phyloP scores from a whole-genome alignment of 1,284 basidiomycete genomes.

The Taiwanofungus camphoratus region DNA sequence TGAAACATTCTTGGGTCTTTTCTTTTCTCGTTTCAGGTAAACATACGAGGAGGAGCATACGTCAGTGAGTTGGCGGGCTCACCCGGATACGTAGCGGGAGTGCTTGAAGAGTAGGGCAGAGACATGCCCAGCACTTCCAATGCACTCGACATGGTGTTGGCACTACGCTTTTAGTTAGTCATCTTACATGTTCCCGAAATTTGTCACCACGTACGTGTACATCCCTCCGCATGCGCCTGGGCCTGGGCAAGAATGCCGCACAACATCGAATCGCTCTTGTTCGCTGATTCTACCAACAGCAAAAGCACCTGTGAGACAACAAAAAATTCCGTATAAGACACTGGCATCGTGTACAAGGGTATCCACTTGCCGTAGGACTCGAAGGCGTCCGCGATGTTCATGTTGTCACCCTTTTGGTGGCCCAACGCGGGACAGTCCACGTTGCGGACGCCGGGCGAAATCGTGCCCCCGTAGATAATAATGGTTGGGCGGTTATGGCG shows the following conservation, averaged over 20 bases:
- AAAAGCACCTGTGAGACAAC: constrained; percentile 53
- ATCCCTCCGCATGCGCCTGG: constrained; percentile 70
- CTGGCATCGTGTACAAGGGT: neutral
- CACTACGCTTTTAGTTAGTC: constrained; percentile 32
- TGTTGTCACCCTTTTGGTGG: constrained; percentile 71
- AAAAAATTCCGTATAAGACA: neutral
- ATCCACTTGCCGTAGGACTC: constrained; percentile 65
- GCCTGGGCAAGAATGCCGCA: constrained; percentile 79
- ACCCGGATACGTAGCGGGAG: constrained; percentile 76
- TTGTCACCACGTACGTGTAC: constrained; percentile 53
- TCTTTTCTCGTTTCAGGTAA: too few species aligned
- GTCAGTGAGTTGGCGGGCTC: constrained; percentile 16
- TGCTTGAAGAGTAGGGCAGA: constrained; percentile 83
- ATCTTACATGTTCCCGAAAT: too few species aligned
- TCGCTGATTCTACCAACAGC: constrained; percentile 70
- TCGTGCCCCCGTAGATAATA: constrained; percentile 83
- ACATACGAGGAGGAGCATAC: neutral
- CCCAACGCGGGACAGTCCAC: constrained; percentile 78
- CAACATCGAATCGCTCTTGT: constrained; percentile 74
- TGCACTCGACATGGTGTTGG: constrained; percentile 87
- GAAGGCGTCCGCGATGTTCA: constrained; percentile 80
- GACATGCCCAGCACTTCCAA: constrained; percentile 92
- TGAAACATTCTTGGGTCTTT: constrained; percentile 82
- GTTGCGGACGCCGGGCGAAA: constrained; percentile 68
- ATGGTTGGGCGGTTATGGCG: constrained; percentile 84